Evolutionary conservation across 495 filamentous ascomycete genomes (phyloP).

Genomic region (Elaphomyces granulatus): DNA sequence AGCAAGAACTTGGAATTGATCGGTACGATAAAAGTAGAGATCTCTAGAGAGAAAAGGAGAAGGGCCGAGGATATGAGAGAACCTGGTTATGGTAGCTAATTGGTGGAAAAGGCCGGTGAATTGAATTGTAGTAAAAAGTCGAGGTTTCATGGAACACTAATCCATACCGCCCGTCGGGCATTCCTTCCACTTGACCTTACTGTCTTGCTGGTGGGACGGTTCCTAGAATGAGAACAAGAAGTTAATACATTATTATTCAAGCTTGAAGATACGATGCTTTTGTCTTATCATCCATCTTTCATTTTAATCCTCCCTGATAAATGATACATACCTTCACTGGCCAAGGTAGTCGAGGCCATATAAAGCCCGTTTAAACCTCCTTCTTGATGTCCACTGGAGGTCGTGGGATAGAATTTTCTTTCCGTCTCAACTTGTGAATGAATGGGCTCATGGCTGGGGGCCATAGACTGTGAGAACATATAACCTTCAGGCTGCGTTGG

Average conservation of each 20-base stretch:
- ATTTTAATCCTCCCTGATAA: too few relatives aligned
- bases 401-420: constrained; percentile 32
- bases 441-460: constrained; percentile 30
- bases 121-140: too few relatives aligned
- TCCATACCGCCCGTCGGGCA: not conserved
- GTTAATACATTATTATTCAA: constrained; percentile 3
- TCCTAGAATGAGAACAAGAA: constrained; percentile 13
- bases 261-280: too few relatives aligned
- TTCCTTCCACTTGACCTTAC: constrained; percentile 18
- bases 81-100: too few relatives aligned
- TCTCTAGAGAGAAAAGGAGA: too few relatives aligned
- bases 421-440: constrained; percentile 33
- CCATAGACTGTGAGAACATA: constrained; percentile 43
- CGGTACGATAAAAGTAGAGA: too few relatives aligned
- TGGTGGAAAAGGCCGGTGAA: too few relatives aligned
- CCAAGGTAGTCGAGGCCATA: constrained; percentile 32
- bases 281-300: too few relatives aligned
- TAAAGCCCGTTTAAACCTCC: constrained; percentile 34
- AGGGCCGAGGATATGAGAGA: too few relatives aligned
- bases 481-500: constrained; percentile 47
- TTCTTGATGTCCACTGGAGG: constrained; percentile 27
- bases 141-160: too few relatives aligned
- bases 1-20: too few relatives aligned
- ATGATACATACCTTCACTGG: constrained; percentile 31
- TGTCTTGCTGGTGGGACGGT: constrained; percentile 33